Evolutionary conservation across 169 alveolate species (phyloP).

Genomic region (Nephromyces sp.): DNA sequence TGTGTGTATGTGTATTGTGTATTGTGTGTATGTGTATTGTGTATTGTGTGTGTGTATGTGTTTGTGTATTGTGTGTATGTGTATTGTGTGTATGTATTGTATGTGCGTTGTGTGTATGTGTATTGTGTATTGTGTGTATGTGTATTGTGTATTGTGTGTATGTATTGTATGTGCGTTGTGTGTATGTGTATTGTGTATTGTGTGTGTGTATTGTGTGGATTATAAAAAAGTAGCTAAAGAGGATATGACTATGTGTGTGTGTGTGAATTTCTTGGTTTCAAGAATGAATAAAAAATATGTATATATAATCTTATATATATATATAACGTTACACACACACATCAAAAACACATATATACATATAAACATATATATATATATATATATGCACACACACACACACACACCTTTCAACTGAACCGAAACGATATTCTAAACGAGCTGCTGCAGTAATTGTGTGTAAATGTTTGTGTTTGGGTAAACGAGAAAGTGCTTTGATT

Average conservation of each 20-base stretch:
- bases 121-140: not conserved
- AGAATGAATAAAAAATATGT: not conserved
- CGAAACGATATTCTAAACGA: constrained; percentile 26
- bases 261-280: not conserved
- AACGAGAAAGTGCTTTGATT: constrained; percentile 16
- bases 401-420: constrained; percentile 9
- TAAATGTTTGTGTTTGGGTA: constrained; percentile 37
- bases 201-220: not conserved
- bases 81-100: not conserved
- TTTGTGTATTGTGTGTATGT: not conserved
- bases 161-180: not conserved
- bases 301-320: not conserved
- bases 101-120: not conserved
- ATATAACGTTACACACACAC: not conserved
- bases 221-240: not conserved
- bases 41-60: not conserved
- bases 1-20: not conserved
- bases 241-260: not conserved
- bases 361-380: not conserved
- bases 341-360: too few relatives aligned
- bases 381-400: not conserved
- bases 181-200: not conserved
- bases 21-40: not conserved
- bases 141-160: not conserved
- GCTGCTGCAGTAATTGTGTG: constrained; percentile 29